A percentile compares a stretch with the other conserved stretches of the same genome.
Conservation (phyloP, 768 basidiomycete species). For the Mrakia blollopis region DNA sequence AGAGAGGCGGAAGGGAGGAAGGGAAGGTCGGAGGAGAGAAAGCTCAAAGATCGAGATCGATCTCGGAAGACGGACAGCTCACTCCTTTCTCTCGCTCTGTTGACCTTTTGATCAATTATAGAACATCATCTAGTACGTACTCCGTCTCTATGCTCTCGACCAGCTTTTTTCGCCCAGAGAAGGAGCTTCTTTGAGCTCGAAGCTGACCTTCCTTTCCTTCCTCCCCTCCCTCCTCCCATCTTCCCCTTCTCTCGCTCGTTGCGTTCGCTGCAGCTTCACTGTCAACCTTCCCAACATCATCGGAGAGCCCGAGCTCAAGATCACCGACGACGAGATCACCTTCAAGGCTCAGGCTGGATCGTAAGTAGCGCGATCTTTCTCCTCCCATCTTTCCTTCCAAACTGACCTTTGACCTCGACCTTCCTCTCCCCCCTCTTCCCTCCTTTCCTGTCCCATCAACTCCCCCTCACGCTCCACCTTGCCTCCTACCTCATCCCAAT, state of each 20-base stretch:
- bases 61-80: not conserved
- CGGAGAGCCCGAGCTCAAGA: conserved; percentile 43
- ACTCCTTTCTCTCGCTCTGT: no score
- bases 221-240: not conserved
- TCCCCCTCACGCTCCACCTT: not conserved
- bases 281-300: conserved; percentile 34
- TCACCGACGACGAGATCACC: conserved; percentile 43
- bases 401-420: not conserved
- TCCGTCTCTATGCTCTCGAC: not conserved
- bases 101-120: conserved; percentile 40
- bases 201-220: not conserved
- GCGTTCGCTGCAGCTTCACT: conserved; percentile 25
- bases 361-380: conserved; percentile 38
- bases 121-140: conserved; percentile 65
- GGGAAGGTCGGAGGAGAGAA: not conserved
- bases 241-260: no score
- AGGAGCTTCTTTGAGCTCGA: not conserved
- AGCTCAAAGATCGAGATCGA: not conserved
- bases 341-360: conserved; percentile 46
- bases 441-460: not conserved
- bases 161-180: conserved; percentile 43
- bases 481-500: not conserved
- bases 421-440: not conserved
- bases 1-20: not conserved
- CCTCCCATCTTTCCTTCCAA: not conserved